A percentile compares a stretch with the other conserved stretches of the same genome.
Conservation (phyloP, 1,139 yeast species). For the Geotrichum cucujoidarum region DNA sequence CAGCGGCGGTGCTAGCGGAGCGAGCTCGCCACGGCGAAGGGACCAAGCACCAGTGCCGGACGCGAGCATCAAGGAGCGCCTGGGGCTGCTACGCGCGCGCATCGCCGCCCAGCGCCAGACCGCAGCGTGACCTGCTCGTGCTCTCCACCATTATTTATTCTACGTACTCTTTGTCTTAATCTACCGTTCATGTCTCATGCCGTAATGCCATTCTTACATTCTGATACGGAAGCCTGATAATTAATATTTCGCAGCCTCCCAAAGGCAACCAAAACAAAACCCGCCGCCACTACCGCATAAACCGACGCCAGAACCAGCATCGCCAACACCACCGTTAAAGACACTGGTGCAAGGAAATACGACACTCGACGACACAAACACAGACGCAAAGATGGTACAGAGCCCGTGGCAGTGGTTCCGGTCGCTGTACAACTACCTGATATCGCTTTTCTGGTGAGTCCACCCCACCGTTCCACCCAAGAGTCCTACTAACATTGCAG, state of each 20-base stretch:
- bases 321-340: too few relatives aligned
- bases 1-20: too few relatives aligned
- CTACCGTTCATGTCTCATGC: not conserved
- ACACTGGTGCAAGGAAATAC: too few relatives aligned
- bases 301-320: not conserved
- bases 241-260: not conserved
- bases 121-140: not conserved
- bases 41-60: not conserved
- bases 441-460: constrained; percentile 32
- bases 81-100: constrained; percentile 3
- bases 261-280: too few relatives aligned
- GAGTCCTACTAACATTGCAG: constrained; percentile 17
- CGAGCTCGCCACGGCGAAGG: not conserved
- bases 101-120: not conserved
- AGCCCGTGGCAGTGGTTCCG: constrained; percentile 30
- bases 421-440: constrained; percentile 28
- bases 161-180: not conserved
- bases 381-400: constrained; percentile 2
- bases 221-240: not conserved
- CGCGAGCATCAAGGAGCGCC: constrained; percentile 3
- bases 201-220: not conserved
- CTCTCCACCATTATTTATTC: not conserved
- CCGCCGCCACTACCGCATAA: too few relatives aligned
- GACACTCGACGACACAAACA: not conserved
- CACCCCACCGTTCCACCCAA: not conserved